These are phyloP conservation scores for Eucalyptus dawsonii DNA, from an alignment of 345 rosid species.

Conservation along the genomic window DNA sequence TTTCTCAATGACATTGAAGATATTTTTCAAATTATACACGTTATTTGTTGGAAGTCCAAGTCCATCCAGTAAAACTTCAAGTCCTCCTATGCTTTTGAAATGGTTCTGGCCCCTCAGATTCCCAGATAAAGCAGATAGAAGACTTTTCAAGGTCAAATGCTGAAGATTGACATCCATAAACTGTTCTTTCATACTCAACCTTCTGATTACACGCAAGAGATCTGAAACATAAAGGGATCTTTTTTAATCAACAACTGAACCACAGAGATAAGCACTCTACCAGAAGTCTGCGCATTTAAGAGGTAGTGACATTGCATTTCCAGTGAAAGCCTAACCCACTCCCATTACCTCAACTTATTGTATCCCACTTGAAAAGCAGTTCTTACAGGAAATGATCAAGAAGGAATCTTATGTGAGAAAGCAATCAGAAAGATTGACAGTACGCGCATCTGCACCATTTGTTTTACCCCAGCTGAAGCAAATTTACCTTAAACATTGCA, in stretches of 20 bases:
- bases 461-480: background rate
- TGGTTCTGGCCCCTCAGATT: constrained; percentile 73
- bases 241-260: background rate
- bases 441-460: background rate
- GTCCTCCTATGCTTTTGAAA: constrained; percentile 75
- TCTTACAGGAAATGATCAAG: background rate
- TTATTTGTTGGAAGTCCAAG: constrained; percentile 47
- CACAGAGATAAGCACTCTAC: background rate
- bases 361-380: background rate
- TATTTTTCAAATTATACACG: constrained; percentile 13
- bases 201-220: constrained; percentile 56
- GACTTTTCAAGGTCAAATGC: constrained; percentile 41
- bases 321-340: background rate
- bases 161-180: constrained; percentile 44
- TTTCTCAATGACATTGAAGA: constrained; percentile 6
- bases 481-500: background rate
- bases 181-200: constrained; percentile 55
- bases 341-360: background rate
- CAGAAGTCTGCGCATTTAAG: background rate
- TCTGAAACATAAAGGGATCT: constrained; percentile 26
- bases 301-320: background rate
- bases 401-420: background rate
- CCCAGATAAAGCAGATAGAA: constrained; percentile 32
- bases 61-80: constrained; percentile 71
- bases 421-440: background rate